Evolutionary conservation across 768 basidiomycete species (phyloP), one percentile per base, ranked within the genome.

Genomic region (Russula griseocarnosa): DNA sequence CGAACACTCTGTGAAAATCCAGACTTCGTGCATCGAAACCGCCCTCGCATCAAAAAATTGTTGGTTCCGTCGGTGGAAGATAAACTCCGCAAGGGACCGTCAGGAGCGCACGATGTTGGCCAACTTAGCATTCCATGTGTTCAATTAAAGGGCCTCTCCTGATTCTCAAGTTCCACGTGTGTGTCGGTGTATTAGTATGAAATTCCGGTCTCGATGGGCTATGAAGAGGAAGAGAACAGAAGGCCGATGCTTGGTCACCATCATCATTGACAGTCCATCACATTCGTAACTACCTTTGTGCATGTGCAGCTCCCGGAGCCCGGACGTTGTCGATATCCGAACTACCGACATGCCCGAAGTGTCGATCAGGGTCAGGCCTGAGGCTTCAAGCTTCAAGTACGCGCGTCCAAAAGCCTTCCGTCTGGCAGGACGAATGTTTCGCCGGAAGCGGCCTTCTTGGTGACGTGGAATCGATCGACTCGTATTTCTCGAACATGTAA

Each of bases 211-310:
- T 22, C 32, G 26, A 30, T 14, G 5, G 0, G 38, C 14, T 16
- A 28, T 68, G 66, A 24, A 67, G 36, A 18, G 67, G 58, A 26
- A 68, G 58, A 16, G 57, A 63, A 49, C 42, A 61, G 16, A 69
- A 62, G 22, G 34, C 42, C 7, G 61, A 67, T 8, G 67, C 62
- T 22, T 11, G 61, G 55, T 42, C 57, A 66, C 66, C 66, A 66
- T 40, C 66, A 66, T 40, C 38, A 40, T 6, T 40, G 36, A 18
- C 14, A 40, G 6, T 18, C 38, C 38, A 40, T 50, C 65, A 61
- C 16, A 67, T 47, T n/a, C 51, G 53, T 28, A 47, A 56, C 40
- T 34, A 54, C 26, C 28, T 36, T 46, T 8, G 44, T 34, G 36
- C 32, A 58, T 46, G 14, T 44, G 26, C 13, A 58, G 52, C 28